Base-by-base conservation (phyloP, 2,329 filamentous ascomycete genomes). In the Trichoderma citrinoviride region DNA sequence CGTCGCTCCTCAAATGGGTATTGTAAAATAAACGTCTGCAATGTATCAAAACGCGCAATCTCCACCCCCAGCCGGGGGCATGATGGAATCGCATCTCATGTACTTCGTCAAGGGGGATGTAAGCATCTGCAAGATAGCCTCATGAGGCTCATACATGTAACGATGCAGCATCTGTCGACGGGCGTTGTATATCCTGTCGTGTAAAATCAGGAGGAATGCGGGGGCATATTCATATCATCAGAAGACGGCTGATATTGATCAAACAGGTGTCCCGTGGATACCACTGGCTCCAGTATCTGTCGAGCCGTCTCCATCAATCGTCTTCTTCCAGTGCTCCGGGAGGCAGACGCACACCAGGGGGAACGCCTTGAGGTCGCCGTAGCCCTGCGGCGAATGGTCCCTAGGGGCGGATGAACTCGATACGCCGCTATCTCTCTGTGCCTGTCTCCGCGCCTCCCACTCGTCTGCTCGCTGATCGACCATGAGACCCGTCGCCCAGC, bases 301-400 rank as follows among this genome's bases (percentile, higher is more conserved):
- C 29, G 87, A 90, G 37, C 85, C 84, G 72, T 97, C 93, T 66
- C 93, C 92, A 69, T 98, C 94, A 71, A 98, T 96, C 2, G 94
- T 98, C 79, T 95, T 97, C 73, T 89, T 88, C 94, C 94, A 99
- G 77, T 97, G 93, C 73, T 97, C 91, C 27, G 94, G 95, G 37
- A 97, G 81, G 77, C 95, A 98, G 47, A 98, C 92, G 74, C 94
- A 99, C 56, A 99, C 94, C 68, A 99, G 83, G 50, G 95, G 95
- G 83, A 98, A 98, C 37, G 95, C 95, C 78, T 98, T 98, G 81
- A 98, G 95, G 76, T 98, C 94, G 66, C 92, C 92, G 10, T 73
- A 70, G 12, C 83, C 84, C 1, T 85, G 80, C 23, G 90, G 89
- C 33, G 90, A 91, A 41, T 81, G 73, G 53, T 86, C 83, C 53